These are phyloP conservation scores for Epithemia pelagica DNA, from an alignment of 108 stramenopile genomes.

Conservation along the genomic window DNA sequence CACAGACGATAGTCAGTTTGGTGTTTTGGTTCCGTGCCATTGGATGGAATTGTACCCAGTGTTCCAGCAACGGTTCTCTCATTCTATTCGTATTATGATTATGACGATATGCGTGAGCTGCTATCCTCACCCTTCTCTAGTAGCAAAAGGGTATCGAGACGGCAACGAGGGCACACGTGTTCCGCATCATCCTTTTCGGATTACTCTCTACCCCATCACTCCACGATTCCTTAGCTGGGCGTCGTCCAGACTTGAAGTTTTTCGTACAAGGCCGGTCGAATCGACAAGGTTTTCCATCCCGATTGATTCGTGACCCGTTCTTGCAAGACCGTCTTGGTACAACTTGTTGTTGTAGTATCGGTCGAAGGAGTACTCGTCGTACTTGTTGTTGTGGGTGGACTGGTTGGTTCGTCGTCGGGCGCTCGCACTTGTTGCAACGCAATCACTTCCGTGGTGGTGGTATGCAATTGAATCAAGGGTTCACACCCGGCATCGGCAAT, in stretches of 20 bases:
- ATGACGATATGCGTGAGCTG: too few species aligned
- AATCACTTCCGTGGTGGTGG: constrained; percentile 82
- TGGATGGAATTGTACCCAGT: too few species aligned
- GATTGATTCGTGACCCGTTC: constrained; percentile 65
- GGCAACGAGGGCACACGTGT: too few species aligned
- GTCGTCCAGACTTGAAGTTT: constrained; percentile 48
- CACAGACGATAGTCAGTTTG: too few species aligned
- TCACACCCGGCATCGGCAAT: constrained; percentile 43
- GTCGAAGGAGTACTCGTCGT: neutral
- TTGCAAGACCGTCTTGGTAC: constrained; percentile 32
- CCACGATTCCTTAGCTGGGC: constrained; percentile 41
- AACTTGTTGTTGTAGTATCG: neutral
- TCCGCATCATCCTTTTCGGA: too few species aligned
- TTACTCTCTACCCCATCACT: too few species aligned
- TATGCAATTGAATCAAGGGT: constrained; percentile 79
- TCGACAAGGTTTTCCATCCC: constrained; percentile 71
- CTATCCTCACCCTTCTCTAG: too few species aligned
- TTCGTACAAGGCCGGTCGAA: constrained; percentile 82
- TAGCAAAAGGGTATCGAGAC: too few species aligned
- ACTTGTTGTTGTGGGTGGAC: constrained; percentile 10
- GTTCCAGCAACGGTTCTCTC: too few species aligned
- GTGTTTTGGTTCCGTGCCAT: too few species aligned
- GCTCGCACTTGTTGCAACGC: constrained; percentile 57
- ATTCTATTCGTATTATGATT: too few species aligned
- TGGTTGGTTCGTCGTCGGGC: too few species aligned